phyloP scores from a whole-genome alignment of 257 asterid species.

The Primulina eburnea region DNA sequence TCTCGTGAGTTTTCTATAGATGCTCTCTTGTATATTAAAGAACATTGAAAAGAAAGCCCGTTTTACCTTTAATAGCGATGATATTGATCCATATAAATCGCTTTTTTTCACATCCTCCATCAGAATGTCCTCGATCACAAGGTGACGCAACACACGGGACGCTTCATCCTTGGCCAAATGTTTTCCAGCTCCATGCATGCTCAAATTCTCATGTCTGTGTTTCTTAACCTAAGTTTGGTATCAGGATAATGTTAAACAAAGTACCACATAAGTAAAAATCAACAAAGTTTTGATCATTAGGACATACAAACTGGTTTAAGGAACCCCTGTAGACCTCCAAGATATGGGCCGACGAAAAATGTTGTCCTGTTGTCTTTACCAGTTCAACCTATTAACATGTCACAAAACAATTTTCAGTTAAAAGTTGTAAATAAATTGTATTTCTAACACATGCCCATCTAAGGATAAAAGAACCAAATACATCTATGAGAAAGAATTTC shows the following conservation, averaged over 20 bases:
- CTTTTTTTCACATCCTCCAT: conserved; percentile 81
- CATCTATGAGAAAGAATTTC: conserved; percentile 15
- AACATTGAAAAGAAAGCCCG: conserved; percentile 5
- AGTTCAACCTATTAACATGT: conserved; percentile 65
- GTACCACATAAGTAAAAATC: conserved; percentile 23
- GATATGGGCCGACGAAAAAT: conserved; percentile 79
- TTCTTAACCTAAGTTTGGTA: conserved; percentile 71
- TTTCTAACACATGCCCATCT: conserved; percentile 9
- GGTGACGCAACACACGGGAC: conserved; percentile 84
- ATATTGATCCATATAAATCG: conserved; percentile 78
- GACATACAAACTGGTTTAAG: conserved; percentile 84
- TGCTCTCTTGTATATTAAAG: conserved; percentile 7
- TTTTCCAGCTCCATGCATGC: conserved; percentile 96
- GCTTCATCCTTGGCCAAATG: conserved; percentile 85
- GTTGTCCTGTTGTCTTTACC: conserved; percentile 76
- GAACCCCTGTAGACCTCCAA: conserved; percentile 98
- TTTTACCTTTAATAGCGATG: conserved; percentile 78
- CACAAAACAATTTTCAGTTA: conserved; percentile 13
- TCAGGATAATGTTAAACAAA: conserved; percentile 28
- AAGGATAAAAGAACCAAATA: conserved; percentile 14
- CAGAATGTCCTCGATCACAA: conserved; percentile 84
- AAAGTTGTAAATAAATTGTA: conserved; percentile 8
- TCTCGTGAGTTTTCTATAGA: neutral
- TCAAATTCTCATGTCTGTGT: conserved; percentile 72
- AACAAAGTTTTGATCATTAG: conserved; percentile 24